These are phyloP conservation scores for Diplosphaera chodatii DNA, from an alignment of 139 green algal species.

Conservation along the genomic window DNA sequence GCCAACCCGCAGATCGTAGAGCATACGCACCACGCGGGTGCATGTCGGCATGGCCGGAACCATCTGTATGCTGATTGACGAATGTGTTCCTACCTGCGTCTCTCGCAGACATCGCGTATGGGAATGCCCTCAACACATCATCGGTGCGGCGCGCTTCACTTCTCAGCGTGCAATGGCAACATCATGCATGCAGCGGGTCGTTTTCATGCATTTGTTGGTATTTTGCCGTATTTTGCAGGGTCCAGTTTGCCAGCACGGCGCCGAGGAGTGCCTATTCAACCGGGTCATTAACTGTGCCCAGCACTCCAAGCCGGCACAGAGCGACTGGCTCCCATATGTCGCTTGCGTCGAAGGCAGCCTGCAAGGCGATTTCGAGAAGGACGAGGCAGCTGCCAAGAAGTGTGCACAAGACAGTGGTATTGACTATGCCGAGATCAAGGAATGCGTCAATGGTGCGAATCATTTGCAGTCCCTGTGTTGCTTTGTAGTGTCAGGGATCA, in stretches of 20 bases:
- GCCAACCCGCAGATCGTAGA: too few species aligned
- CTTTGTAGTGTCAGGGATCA: too few species aligned
- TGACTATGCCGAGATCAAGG: conserved; percentile 4
- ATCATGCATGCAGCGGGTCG: not conserved
- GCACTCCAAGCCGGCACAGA: not conserved
- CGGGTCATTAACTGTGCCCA: conserved; percentile 24
- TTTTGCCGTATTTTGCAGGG: too few species aligned
- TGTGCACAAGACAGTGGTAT: conserved; percentile 19
- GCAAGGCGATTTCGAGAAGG: not conserved
- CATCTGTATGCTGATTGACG: too few species aligned
- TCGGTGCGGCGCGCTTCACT: too few species aligned
- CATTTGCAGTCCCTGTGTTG: too few species aligned
- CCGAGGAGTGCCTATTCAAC: conserved; percentile 29
- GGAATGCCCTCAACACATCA: conserved; percentile 7
- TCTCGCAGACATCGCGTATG: conserved; percentile 7
- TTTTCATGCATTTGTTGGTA: not conserved
- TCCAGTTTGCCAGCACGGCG: conserved; percentile 22
- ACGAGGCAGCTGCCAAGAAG: conserved; percentile 1
- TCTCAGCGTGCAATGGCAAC: too few species aligned
- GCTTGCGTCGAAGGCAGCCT: conserved; percentile 13
- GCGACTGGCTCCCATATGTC: conserved; percentile 21
- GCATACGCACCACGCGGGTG: too few species aligned
- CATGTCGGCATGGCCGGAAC: too few species aligned
- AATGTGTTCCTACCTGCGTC: too few species aligned
- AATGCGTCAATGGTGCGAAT: conserved; percentile 15